These are phyloP conservation scores for Xylariaceae sp. DNA, from an alignment of 2,329 filamentous ascomycete species.

Conservation along the genomic window DNA sequence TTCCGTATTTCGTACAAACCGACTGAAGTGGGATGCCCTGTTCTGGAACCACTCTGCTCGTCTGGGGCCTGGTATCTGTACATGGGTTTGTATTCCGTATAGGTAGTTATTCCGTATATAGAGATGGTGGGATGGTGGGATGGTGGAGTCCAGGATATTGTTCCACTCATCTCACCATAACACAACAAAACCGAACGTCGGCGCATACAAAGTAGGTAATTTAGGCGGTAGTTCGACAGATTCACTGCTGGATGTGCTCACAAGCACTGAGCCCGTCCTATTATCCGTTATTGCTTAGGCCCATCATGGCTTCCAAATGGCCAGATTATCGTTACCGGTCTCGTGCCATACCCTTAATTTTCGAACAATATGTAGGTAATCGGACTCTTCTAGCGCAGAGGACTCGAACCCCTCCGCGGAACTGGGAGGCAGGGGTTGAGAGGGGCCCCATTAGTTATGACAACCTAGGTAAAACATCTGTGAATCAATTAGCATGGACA, in stretches of 20 bases:
- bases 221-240: neutral
- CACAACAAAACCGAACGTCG: no score
- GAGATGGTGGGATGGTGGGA: no score
- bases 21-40: no score
- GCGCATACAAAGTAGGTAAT: neutral
- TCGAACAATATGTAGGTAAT: neutral
- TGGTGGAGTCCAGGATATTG: no score
- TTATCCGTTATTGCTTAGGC: neutral
- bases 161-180: neutral
- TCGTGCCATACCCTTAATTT: neutral
- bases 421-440: neutral
- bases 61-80: no score
- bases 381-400: neutral
- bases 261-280: neutral
- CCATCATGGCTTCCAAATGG: neutral
- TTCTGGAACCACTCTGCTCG: no score
- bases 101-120: no score
- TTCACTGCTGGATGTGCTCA: neutral
- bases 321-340: neutral
- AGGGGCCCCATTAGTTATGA: neutral
- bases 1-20: neutral
- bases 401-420: neutral
- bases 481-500: slow-evolving; percentile 4
- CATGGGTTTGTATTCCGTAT: no score
- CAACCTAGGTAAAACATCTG: neutral